A percentile compares a stretch with the other conserved stretches of the same genome.
phyloP scores from a whole-genome alignment of 2,329 filamentous ascomycete species.

The Colletotrichum sansevieriae region DNA sequence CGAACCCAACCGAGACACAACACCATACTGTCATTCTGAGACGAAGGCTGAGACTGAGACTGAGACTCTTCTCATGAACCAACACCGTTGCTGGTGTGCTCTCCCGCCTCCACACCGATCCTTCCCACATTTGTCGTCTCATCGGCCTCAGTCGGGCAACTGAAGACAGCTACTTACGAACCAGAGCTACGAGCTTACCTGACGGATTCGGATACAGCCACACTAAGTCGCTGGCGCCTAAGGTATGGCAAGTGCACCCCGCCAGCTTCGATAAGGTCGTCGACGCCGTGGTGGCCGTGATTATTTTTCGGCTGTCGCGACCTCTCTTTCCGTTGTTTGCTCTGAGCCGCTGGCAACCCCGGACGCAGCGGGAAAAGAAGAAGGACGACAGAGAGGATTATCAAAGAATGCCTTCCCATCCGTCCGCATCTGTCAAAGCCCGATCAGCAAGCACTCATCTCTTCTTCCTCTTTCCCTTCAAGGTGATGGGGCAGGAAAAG shows the following conservation, averaged over 20 bases:
- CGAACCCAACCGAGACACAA: conserved; percentile 28
- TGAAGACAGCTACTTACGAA: conserved; percentile 26
- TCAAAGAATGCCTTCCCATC: neutral
- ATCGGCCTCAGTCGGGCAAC: conserved; percentile 20
- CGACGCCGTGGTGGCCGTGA: conserved; percentile 3
- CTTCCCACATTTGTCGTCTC: neutral
- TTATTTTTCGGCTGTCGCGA: neutral
- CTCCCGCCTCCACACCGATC: conserved; percentile 25
- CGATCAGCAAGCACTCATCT: neutral
- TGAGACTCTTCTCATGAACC: conserved; percentile 11
- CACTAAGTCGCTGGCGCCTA: conserved; percentile 7
- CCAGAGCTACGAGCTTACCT: conserved; percentile 12
- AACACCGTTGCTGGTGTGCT: conserved; percentile 33
- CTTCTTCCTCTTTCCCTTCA: neutral
- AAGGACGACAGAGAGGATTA: neutral
- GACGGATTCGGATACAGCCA: conserved; percentile 24
- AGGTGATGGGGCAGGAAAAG: conserved; percentile 15
- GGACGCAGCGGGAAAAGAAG: neutral
- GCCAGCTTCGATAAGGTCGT: conserved; percentile 27
- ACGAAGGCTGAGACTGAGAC: neutral
- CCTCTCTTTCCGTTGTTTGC: neutral
- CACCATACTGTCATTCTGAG: conserved; percentile 6
- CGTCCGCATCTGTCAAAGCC: conserved; percentile 18
- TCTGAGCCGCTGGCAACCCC: neutral
- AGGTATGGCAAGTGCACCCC: conserved; percentile 21